Conservation (phyloP, 768 basidiomycete species). For the Pulveroboletus ravenelii region DNA sequence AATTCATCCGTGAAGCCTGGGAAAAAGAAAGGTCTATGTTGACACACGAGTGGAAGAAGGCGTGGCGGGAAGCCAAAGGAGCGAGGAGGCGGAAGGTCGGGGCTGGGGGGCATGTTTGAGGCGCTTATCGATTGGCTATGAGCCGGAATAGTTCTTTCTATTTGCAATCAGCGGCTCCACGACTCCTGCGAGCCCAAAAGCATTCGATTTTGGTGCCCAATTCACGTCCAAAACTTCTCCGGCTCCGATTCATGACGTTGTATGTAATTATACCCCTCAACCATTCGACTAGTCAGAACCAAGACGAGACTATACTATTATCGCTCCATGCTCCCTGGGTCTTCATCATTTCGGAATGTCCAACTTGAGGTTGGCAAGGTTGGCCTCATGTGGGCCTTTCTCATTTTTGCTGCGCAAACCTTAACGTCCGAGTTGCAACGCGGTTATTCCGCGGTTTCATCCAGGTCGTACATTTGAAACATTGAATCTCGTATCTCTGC, state of each 20-base stretch:
- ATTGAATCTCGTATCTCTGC: neutral
- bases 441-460: neutral
- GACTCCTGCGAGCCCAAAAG: no score
- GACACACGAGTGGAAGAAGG: constrained; percentile 73
- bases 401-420: neutral
- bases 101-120: constrained; percentile 29
- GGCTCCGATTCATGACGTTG: neutral
- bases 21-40: constrained; percentile 62
- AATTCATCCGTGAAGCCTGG: constrained; percentile 59
- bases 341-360: neutral
- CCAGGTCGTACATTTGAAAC: neutral
- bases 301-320: neutral
- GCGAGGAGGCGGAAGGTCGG: constrained; percentile 50
- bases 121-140: constrained; percentile 6
- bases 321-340: neutral
- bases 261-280: neutral
- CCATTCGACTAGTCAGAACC: neutral
- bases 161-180: neutral
- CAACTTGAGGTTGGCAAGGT: neutral
- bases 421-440: neutral
- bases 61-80: constrained; percentile 73
- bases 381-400: neutral
- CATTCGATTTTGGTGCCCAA: neutral
- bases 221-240: neutral
- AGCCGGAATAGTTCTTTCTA: no score